Percentiles rank a stretch among this genome's conserved stretches.
These are phyloP conservation scores for Paxillus rubicundulus DNA, from an alignment of 768 basidiomycete genomes.

Conservation along the genomic window DNA sequence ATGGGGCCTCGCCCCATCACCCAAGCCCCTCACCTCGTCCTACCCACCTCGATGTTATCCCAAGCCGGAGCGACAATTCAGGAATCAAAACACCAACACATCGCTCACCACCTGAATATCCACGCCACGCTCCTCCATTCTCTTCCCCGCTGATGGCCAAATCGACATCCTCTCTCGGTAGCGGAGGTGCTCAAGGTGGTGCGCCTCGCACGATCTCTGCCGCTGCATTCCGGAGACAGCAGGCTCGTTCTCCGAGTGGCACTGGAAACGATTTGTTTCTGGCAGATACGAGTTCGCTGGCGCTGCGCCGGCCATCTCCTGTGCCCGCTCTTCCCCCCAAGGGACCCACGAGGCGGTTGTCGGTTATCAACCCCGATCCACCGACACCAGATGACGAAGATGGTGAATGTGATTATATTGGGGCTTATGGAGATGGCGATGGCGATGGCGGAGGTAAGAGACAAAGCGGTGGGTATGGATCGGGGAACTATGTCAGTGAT, in stretches of 20 bases:
- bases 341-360: conserved; percentile 22
- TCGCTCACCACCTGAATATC: conserved; percentile 49
- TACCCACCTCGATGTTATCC: conserved; percentile 6
- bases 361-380: conserved; percentile 29
- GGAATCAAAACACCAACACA: conserved; percentile 29
- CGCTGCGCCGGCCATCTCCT: conserved; percentile 44
- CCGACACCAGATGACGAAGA: conserved; percentile 36
- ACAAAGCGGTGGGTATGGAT: conserved; percentile 34
- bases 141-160: conserved; percentile 28
- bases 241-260: conserved; percentile 31
- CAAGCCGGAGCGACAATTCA: conserved; percentile 5
- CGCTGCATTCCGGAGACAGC: conserved; percentile 66
- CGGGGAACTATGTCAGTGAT: conserved; percentile 47
- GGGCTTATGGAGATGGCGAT: conserved; percentile 44
- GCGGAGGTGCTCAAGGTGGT: conserved; percentile 28
- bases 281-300: conserved; percentile 47
- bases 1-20: conserved; percentile 3
- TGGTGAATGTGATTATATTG: conserved; percentile 56
- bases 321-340: conserved; percentile 26
- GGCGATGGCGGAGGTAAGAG: conserved; percentile 1
- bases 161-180: conserved; percentile 35
- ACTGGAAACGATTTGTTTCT: conserved; percentile 17
- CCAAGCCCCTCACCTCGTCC: conserved; percentile 10
- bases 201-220: conserved; percentile 64
- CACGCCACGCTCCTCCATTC: conserved; percentile 34